phyloP scores from a whole-genome alignment of 768 basidiomycete species.

The Leccinum longicurvipes region DNA sequence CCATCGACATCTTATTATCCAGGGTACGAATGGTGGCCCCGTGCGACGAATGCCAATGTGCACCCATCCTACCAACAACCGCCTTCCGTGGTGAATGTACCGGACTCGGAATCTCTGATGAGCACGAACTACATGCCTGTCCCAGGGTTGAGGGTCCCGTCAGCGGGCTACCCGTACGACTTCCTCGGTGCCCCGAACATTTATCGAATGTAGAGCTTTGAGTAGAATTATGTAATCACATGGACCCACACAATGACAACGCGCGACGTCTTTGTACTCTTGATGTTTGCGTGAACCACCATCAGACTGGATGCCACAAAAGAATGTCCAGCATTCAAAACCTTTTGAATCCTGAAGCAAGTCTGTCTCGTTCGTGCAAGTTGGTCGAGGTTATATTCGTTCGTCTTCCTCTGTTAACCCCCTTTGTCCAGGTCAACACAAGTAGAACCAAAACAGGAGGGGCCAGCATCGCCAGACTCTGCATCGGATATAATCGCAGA shows the following conservation, averaged over 20 bases:
- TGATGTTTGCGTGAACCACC: constrained; percentile 11
- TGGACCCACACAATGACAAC: constrained; percentile 35
- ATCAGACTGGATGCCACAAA: constrained; percentile 21
- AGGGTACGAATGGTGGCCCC: constrained; percentile 69
- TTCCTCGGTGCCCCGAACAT: constrained; percentile 16
- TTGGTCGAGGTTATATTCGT: constrained; percentile 27
- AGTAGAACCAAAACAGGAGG: constrained; percentile 24
- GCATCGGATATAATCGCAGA: constrained; percentile 33
- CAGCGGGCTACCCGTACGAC: constrained; percentile 18
- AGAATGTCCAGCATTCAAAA: constrained; percentile 56
- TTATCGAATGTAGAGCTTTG: constrained; percentile 28
- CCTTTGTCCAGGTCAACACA: constrained; percentile 29
- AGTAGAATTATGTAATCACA: constrained; percentile 26
- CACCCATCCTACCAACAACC: constrained; percentile 17
- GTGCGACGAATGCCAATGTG: constrained; percentile 21
- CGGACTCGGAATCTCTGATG: constrained; percentile 7
- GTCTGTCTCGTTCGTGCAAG: constrained; percentile 39
- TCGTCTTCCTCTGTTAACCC: constrained; percentile 13
- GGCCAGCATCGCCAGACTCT: constrained; percentile 33
- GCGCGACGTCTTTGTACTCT: constrained; percentile 3
- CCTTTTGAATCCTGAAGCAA: constrained; percentile 54
- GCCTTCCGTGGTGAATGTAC: constrained; percentile 1
- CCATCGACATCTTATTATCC: constrained; percentile 50
- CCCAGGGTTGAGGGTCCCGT: constrained; percentile 20
- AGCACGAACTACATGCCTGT: constrained; percentile 16